Evolutionary conservation across 163 green algal species (phyloP).

Genomic region (Scenedesmus sp.): DNA sequence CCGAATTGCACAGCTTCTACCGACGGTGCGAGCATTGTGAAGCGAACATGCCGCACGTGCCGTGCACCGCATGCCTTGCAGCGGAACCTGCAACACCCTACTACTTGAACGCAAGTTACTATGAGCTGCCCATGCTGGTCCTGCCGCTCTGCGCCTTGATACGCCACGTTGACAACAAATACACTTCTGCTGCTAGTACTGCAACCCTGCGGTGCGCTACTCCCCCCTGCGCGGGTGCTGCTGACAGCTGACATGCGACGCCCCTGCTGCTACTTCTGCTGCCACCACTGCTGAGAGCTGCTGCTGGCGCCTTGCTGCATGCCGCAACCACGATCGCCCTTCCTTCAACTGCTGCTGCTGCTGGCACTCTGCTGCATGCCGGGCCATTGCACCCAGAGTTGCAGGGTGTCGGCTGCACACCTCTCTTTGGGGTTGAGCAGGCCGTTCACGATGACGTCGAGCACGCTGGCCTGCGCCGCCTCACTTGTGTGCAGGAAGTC

Average conservation of each 20-base stretch:
- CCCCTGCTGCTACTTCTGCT: background rate
- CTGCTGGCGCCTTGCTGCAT: too few species aligned
- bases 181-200: background rate
- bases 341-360: background rate
- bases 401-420: background rate
- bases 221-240: background rate
- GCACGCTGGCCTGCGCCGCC: background rate
- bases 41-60: too few species aligned
- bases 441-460: constrained; percentile 36
- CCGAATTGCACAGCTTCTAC: too few species aligned
- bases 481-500: constrained; percentile 63
- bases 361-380: background rate
- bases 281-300: background rate
- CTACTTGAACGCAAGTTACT: background rate
- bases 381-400: background rate
- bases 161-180: background rate
- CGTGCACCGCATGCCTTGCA: too few species aligned
- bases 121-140: background rate
- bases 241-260: too few species aligned
- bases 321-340: background rate
- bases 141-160: background rate
- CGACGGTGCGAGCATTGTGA: too few species aligned
- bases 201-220: background rate
- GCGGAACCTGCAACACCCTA: too few species aligned
- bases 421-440: constrained; percentile 47